A percentile compares a stretch with the other conserved stretches of the same genome.
Evolutionary conservation across 1,284 basidiomycete genomes (phyloP).

Genomic region (Malassezia caprae): DNA sequence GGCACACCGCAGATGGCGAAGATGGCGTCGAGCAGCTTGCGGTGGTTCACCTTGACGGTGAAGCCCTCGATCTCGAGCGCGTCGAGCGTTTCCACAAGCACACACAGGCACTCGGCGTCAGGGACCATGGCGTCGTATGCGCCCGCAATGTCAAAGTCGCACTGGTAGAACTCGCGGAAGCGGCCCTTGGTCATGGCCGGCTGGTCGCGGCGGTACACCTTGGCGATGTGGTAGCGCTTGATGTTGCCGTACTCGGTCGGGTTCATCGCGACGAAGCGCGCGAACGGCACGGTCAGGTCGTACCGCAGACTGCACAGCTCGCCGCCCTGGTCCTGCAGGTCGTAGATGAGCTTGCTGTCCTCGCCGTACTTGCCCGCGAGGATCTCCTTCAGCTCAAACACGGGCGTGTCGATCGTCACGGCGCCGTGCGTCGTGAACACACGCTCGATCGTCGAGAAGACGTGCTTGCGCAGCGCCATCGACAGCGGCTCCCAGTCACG

Average conservation of each 20-base stretch:
- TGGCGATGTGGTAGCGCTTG: constrained; percentile 95
- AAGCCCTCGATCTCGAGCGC: constrained; percentile 75
- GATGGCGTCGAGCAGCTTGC: constrained; percentile 93
- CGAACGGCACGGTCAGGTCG: constrained; percentile 89
- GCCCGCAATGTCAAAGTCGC: constrained; percentile 95
- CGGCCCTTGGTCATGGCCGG: constrained; percentile 96
- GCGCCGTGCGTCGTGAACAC: constrained; percentile 83
- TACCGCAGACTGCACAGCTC: constrained; percentile 90
- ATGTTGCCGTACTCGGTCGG: constrained; percentile 59
- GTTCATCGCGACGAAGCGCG: constrained; percentile 89
- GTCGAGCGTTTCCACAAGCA: constrained; percentile 71
- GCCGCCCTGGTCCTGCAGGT: constrained; percentile 95
- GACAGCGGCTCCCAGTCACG: constrained; percentile 90
- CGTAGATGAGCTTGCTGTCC: constrained; percentile 95
- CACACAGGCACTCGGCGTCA: constrained; percentile 78
- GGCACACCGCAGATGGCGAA: constrained; percentile 95
- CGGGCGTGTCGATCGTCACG: constrained; percentile 87
- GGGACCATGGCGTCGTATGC: constrained; percentile 83
- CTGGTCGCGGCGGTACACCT: constrained; percentile 91
- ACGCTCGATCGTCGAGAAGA: constrained; percentile 78
- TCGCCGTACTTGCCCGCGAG: constrained; percentile 75
- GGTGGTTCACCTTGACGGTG: constrained; percentile 86
- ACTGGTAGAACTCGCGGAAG: constrained; percentile 98
- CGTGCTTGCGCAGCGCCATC: constrained; percentile 80
- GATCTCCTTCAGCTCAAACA: constrained; percentile 94